A percentile compares a stretch with the other conserved stretches of the same genome.
Evolutionary conservation across 192 early-diverging fungal species (phyloP).

Genomic region (Helicostylum pulchrum): DNA sequence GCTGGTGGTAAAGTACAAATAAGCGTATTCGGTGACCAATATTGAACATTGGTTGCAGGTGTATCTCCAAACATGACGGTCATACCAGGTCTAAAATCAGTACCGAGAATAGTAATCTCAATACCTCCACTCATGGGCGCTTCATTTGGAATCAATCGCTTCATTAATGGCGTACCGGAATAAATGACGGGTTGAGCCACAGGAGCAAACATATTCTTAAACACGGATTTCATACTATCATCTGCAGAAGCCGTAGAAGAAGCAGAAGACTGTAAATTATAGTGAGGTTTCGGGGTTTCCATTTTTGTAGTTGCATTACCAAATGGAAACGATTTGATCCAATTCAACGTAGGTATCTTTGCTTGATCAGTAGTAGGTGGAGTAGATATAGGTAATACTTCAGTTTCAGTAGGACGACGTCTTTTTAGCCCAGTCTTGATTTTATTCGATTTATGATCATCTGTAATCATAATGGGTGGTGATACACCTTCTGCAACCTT

Average conservation of each 20-base stretch:
- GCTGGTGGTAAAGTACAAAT: constrained; percentile 83
- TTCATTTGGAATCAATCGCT: constrained; percentile 74
- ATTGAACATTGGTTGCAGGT: constrained; percentile 69
- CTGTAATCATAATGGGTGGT: constrained; percentile 95
- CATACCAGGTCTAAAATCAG: constrained; percentile 70
- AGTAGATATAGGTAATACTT: constrained; percentile 13
- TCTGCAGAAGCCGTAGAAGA: not conserved
- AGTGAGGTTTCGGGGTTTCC: not conserved
- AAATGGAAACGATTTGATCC: constrained; percentile 7
- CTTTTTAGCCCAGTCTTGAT: constrained; percentile 40
- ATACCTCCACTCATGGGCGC: constrained; percentile 85
- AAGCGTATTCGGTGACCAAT: constrained; percentile 74
- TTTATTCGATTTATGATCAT: constrained; percentile 92
- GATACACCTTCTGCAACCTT: constrained; percentile 81
- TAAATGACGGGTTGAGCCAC: not conserved
- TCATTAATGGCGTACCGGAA: not conserved
- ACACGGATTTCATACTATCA: not conserved
- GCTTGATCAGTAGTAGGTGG: not conserved
- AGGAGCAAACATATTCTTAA: not conserved
- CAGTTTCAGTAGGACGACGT: constrained; percentile 31
- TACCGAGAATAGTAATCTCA: constrained; percentile 81
- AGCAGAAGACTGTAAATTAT: not conserved
- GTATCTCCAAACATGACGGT: constrained; percentile 70
- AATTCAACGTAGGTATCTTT: not conserved
- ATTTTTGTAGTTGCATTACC: not conserved